Evolutionary conservation across 148 eudicot genomes (phyloP), one percentile per base, ranked within the genome.

Genomic region (Cornus florida): DNA sequence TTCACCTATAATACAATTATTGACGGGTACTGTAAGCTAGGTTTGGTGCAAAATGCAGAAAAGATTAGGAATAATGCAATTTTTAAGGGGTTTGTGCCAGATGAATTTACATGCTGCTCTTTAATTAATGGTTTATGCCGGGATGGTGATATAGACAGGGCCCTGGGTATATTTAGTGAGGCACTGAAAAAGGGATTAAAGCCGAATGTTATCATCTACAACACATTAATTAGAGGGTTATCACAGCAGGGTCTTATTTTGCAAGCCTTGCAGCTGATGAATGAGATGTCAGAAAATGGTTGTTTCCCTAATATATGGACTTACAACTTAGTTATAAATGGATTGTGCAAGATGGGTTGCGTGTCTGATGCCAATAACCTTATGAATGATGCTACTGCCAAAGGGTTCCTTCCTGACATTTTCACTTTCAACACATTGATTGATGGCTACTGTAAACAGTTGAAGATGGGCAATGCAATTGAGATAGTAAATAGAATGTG

Each of bases 341-440:
- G 95, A 76, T 77, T 96, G 76, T 96, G 99, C 90, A 96, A 96
- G 84, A 84, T 92, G 91, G 90, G 95, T 66, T 94, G 98, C 73
- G 85, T 96, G 78, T 77, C 86, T 73, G 97, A 95, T 87, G 99
- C 99, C 62, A 86, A 83, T 73, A 87, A 75, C 69, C 77, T 95
- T 72, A 78, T 93, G 82, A 89, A 87, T 84, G 92, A 91, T 86
- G 97, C 97, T n/a, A 82, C 91, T 72, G 74, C 73, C 60, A 91
- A 86, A 89, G 98, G 99, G 32, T 83, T 94, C 67, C 71, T 90
- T 82, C 99, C 98, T 7, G 97, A 96, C 76, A 89, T 92, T 81
- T 91, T 90, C 83, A 96, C 97, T 78, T 92, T 96, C 76, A 96
- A 96, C 81, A 96, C 95, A 65, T 65, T 96, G 79, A 92, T 96